A percentile compares a stretch with the other conserved stretches of the same genome.
phyloP scores from a whole-genome alignment of 768 basidiomycete genomes.

The Auriscalpium vulgare region DNA sequence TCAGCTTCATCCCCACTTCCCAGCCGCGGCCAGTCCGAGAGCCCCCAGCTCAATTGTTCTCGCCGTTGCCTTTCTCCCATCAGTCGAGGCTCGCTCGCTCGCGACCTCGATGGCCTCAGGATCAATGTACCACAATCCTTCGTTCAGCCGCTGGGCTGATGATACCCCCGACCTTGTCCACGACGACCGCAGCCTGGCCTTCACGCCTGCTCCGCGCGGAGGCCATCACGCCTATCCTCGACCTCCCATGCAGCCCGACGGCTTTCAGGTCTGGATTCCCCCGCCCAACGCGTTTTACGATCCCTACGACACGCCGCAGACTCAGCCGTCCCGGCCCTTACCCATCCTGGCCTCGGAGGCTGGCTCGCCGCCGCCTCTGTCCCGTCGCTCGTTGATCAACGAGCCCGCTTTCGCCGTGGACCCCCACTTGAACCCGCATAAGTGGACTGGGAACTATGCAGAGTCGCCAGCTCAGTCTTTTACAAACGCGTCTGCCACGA shows the following conservation, averaged over 20 bases:
- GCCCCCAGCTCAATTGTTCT: not conserved
- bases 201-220: not conserved
- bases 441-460: not conserved
- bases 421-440: slow-evolving; percentile 24
- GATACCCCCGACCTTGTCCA: not conserved
- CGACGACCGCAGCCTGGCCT: slow-evolving; percentile 1
- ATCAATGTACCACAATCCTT: not conserved
- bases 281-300: slow-evolving; percentile 2
- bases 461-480: not conserved
- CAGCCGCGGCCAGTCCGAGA: too few species aligned
- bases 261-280: slow-evolving; percentile 7
- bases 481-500: too few species aligned
- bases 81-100: not conserved
- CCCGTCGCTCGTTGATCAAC: slow-evolving; percentile 2
- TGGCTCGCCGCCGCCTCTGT: slow-evolving; percentile 1
- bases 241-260: not conserved
- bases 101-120: slow-evolving; percentile 8
- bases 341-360: not conserved
- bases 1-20: too few species aligned
- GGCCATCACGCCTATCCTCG: not conserved
- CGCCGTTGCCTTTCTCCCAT: not conserved
- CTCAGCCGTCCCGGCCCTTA: not conserved
- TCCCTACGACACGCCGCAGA: slow-evolving; percentile 7
- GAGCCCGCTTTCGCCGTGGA: slow-evolving; percentile 29
- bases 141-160: not conserved